phyloP scores from a whole-genome alignment of 2,329 filamentous ascomycete species.

The Arachnomyces sp. region DNA sequence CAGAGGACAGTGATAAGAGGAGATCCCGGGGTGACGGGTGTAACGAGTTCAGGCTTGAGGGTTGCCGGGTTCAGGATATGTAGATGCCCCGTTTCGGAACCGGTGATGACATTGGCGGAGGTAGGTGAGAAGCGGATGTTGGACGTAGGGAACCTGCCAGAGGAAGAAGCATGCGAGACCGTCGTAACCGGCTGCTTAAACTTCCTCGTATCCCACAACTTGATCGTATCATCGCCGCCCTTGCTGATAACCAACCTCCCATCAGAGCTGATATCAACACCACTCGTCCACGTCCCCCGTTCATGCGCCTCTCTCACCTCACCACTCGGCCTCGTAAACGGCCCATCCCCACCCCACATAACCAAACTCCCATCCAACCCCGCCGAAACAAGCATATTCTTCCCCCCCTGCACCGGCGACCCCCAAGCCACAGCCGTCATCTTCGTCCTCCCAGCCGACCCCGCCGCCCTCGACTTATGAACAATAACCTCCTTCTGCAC shows the following conservation, averaged over 20 bases:
- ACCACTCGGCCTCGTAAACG: slow-evolving; percentile 70
- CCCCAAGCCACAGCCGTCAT: slow-evolving; percentile 94
- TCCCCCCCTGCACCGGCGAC: slow-evolving; percentile 64
- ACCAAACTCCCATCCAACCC: slow-evolving; percentile 83
- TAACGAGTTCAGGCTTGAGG: slow-evolving; percentile 73
- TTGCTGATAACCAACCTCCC: slow-evolving; percentile 84
- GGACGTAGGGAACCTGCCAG: slow-evolving; percentile 71
- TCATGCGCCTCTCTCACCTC: slow-evolving; percentile 80
- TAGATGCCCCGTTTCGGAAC: slow-evolving; percentile 75
- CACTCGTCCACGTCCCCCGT: slow-evolving; percentile 81
- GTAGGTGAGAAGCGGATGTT: slow-evolving; percentile 88
- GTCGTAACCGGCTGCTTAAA: slow-evolving; percentile 85
- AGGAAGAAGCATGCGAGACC: slow-evolving; percentile 71
- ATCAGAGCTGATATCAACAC: slow-evolving; percentile 82
- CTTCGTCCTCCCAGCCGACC: slow-evolving; percentile 79
- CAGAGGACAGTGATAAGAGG: slow-evolving; percentile 79
- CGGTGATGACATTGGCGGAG: slow-evolving; percentile 77
- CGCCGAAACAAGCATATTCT: slow-evolving; percentile 69
- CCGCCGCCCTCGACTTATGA: slow-evolving; percentile 85
- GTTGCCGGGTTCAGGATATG: slow-evolving; percentile 93
- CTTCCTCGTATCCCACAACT: slow-evolving; percentile 93
- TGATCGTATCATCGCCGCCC: slow-evolving; percentile 86
- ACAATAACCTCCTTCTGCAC: slow-evolving; percentile 90
- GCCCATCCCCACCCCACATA: slow-evolving; percentile 87
- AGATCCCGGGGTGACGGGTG: slow-evolving; percentile 77